phyloP scores from a whole-genome alignment of 1,139 yeast genomes.

The Candida sp. region DNA sequence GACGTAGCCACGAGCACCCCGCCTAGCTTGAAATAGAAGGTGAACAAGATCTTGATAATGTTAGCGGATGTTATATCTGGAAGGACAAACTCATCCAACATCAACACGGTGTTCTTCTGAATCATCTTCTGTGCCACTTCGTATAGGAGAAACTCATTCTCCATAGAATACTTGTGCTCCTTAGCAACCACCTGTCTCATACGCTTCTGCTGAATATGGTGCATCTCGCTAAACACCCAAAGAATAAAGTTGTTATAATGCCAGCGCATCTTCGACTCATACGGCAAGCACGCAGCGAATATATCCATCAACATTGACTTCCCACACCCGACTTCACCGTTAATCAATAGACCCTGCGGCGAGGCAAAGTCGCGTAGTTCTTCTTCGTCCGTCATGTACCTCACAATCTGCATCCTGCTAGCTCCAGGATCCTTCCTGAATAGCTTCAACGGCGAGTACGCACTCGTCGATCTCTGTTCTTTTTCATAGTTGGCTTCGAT shows the following conservation, averaged over 20 bases:
- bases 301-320: constrained; percentile 77
- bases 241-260: constrained; percentile 73
- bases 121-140: constrained; percentile 74
- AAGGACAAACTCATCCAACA: constrained; percentile 75
- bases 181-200: constrained; percentile 21
- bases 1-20: constrained; percentile 79
- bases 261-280: constrained; percentile 68
- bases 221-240: constrained; percentile 70
- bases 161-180: constrained; percentile 44
- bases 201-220: constrained; percentile 52
- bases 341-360: constrained; percentile 67
- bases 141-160: constrained; percentile 66
- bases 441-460: constrained; percentile 18
- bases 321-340: constrained; percentile 82
- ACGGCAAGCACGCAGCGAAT: constrained; percentile 69
- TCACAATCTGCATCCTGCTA: constrained; percentile 41
- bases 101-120: constrained; percentile 57
- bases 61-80: constrained; percentile 79
- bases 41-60: constrained; percentile 64
- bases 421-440: constrained; percentile 27
- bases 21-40: constrained; percentile 72
- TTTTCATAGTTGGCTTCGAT: constrained; percentile 45
- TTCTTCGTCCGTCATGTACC: constrained; percentile 65
- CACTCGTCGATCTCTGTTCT: constrained; percentile 9
- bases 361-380: constrained; percentile 58